Base-by-base conservation (phyloP, 805 yeast genomes). In the Nakazawaea siamensis region DNA sequence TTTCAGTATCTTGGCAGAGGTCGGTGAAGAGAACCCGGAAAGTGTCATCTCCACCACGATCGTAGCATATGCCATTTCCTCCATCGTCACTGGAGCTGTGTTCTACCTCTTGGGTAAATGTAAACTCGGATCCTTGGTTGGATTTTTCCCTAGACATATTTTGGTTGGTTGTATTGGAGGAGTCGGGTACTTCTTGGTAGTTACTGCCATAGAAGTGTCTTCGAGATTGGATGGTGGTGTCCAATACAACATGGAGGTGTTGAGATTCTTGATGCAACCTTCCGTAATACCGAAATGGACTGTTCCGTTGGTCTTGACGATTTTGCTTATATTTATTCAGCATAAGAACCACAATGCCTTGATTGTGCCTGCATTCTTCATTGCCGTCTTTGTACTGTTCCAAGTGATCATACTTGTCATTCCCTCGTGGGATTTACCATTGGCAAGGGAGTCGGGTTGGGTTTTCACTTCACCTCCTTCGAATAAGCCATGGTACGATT, bases 91-190 rank as follows among this genome's bases (percentile, higher is more conserved):
- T 0, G 98, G 98, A 10, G 38, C 78, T 3, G 83, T 82, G 2
- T 92, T 92, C 51, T 76, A 72, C 45, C 30, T 69, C 1, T 64
- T 92, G 29, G 98, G 98, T 5, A 80, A 76, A 48, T 73, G 84
- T 49, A 72, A 67, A 40, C 60, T 92, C 24, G 98, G 98, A 5
- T 72, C 84, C 21, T 60, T 92, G 16, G 95, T 90, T 15, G 95
- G 95, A 0, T 92, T 87, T 53, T 92, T 92, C 66, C 98, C 98
- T 1, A 68, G 97, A 42, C 98, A 92, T 56, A 90, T 92, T 37
- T 66, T 92, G 19, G 92, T 92, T 24, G 98, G 98, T 2, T 92
- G 97, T 54, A 88, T 92, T 47, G 98, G 98, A 26, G 98, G 98
- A 50, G 98, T 92, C 32, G 98, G 98, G 6, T 88, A 84, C 59